Evolutionary conservation across 2,329 filamentous ascomycete genomes (phyloP), one percentile per base, ranked within the genome.

Genomic region (Colletotrichum sp.): DNA sequence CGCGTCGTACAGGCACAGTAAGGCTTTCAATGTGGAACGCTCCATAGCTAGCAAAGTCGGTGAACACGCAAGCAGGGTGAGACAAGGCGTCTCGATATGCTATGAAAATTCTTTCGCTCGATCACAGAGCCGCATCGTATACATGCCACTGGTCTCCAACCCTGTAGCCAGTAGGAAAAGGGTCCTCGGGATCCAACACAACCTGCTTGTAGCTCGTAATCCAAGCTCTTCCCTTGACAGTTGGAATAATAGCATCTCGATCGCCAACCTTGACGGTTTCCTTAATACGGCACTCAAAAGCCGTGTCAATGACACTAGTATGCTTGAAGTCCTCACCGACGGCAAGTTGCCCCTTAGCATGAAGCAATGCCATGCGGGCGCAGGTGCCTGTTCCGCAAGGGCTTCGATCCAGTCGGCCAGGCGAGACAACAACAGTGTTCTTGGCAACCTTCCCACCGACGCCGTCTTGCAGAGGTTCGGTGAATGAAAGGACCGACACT

Each of bases 301-400:
- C 73, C 0, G 85, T 86, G 2, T 83, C 85, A 32, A 86, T 85
- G 48, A 88, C 84, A 70, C 86, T 87, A 9, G 78, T 79, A 76
- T 87, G 84, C 5, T 77, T 79, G 69, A 88, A 85, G 0, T 69
- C 78, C 65, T 88, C 83, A 0, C 81, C 83, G 2, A 82, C 82
- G 2, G 80, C 73, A 5, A 88, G 76, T 58, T 83, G 76, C 2
- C 85, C 85, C 21, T 83, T 81, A 2, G 84, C 85, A 78, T 88
- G 84, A 26, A 89, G 71, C 2, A 87, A 81, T 0, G 86, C 86
- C 76, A 88, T 79, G 14, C 86, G 80, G 4, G 86, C 85, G 74
- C 81, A 85, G 0, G 84, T 87, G 3, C 87, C 86, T 1, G 85
- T 88, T 9, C 87, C 87, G 65, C 86, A 87, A 2, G 86, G 87